Percentiles rank a stretch among this genome's conserved stretches.
These are phyloP conservation scores for Mrakia frigida DNA, from an alignment of 768 basidiomycete genomes.

Conservation along the genomic window DNA sequence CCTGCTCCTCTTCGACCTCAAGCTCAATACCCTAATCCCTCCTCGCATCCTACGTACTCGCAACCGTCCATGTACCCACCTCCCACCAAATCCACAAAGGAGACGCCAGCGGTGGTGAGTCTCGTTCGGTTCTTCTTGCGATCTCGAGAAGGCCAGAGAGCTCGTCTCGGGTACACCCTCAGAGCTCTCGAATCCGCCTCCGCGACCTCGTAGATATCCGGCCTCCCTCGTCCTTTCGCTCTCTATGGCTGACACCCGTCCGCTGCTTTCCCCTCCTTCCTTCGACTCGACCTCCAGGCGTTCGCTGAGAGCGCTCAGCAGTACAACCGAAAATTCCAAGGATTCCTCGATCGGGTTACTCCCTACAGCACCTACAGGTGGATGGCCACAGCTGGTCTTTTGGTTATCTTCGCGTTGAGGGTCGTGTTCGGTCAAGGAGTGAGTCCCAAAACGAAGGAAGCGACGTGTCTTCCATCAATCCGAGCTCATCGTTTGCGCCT, in stretches of 20 bases:
- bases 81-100: constrained; percentile 20
- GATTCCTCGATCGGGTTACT: constrained; percentile 83
- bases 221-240: too few relatives aligned
- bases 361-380: constrained; percentile 86
- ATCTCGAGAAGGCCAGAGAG: too few relatives aligned
- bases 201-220: too few relatives aligned
- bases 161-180: too few relatives aligned
- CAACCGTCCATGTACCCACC: constrained; percentile 22
- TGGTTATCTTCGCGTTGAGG: constrained; percentile 72
- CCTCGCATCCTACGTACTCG: not conserved
- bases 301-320: constrained; percentile 27
- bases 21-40: constrained; percentile 19
- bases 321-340: constrained; percentile 66
- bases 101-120: constrained; percentile 21
- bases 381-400: constrained; percentile 66
- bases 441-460: constrained; percentile 19
- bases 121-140: too few relatives aligned
- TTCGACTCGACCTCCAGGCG: not conserved
- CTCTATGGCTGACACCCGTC: too few relatives aligned
- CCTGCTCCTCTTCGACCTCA: constrained; percentile 9
- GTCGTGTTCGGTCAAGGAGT: constrained; percentile 87
- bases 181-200: too few relatives aligned
- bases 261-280: too few relatives aligned
- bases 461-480: not conserved
- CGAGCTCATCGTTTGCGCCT: not conserved